Percentiles rank a stretch among this genome's conserved stretches.
Conservation (phyloP, 73 alveolate genomes). For the Uronychia binucleata region DNA sequence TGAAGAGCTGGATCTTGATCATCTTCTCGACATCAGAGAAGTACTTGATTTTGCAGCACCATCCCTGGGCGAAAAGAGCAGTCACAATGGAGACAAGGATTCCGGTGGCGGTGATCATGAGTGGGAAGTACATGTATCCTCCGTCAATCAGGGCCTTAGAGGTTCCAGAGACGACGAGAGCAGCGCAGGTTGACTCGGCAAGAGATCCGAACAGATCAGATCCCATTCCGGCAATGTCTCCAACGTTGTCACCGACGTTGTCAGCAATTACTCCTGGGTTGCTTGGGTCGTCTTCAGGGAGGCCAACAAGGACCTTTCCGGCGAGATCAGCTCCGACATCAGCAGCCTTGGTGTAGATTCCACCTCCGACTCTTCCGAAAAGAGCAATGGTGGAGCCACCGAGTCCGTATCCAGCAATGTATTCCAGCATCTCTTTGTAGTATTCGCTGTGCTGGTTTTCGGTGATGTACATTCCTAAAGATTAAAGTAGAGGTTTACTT, state of each 20-base stretch:
- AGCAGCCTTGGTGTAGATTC: conserved; percentile 97
- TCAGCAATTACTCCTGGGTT: conserved; percentile 97
- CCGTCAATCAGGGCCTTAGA: conserved; percentile 61
- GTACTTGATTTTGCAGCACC: not conserved
- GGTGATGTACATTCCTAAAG: conserved; percentile 6
- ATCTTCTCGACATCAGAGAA: conserved; percentile 40
- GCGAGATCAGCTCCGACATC: conserved; percentile 95
- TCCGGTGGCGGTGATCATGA: conserved; percentile 81
- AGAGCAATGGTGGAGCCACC: conserved; percentile 96
- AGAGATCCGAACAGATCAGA: conserved; percentile 94
- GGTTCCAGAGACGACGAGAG: conserved; percentile 88
- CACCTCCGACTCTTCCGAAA: conserved; percentile 98
- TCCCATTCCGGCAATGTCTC: conserved; percentile 95
- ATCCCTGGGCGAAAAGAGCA: conserved; percentile 38
- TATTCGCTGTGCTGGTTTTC: conserved; percentile 17
- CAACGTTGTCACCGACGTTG: conserved; percentile 97
- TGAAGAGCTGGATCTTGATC: conserved; percentile 47
- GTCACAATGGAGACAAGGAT: conserved; percentile 72
- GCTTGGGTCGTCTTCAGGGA: conserved; percentile 89
- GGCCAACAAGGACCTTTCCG: conserved; percentile 87
- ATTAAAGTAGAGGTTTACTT: conserved; percentile 15
- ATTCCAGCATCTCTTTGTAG: conserved; percentile 68
- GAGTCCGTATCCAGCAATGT: conserved; percentile 93
- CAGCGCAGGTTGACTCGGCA: conserved; percentile 96
- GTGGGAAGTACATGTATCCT: conserved; percentile 76